phyloP scores from a whole-genome alignment of 208 protist species.

The Leishmania braziliensis region DNA sequence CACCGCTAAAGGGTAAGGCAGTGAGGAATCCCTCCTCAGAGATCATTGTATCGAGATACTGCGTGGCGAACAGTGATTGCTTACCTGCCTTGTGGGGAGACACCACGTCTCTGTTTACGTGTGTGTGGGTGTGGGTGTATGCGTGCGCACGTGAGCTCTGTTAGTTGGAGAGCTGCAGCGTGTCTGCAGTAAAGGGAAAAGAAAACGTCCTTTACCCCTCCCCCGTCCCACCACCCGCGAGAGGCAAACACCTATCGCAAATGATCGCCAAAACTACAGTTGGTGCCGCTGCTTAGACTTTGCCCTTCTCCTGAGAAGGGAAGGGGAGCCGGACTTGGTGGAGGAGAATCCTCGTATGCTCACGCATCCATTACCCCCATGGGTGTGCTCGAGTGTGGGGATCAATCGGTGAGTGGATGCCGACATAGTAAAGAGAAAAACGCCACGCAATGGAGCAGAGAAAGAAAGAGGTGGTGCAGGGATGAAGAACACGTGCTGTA shows the following conservation, averaged over 20 bases:
- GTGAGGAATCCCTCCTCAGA: slow-evolving; percentile 27
- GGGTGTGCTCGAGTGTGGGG: neutral
- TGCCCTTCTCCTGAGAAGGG: neutral
- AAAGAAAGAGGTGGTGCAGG: neutral
- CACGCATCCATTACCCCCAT: neutral
- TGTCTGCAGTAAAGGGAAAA: neutral
- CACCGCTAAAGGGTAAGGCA: slow-evolving; percentile 14
- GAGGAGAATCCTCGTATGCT: neutral
- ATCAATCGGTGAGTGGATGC: neutral
- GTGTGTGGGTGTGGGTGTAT: neutral
- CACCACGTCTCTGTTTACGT: neutral
- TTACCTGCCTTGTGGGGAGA: neutral
- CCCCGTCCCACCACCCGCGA: neutral
- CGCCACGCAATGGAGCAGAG: neutral
- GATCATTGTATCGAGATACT: neutral
- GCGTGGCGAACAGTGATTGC: neutral
- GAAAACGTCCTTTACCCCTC: neutral
- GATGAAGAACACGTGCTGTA: no score
- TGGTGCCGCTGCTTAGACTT: neutral
- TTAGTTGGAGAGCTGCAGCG: neutral
- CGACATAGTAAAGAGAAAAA: neutral
- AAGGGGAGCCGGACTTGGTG: neutral
- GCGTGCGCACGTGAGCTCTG: neutral
- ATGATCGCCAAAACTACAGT: neutral
- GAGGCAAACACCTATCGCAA: neutral